Percentiles rank a stretch among this genome's conserved stretches.
These are phyloP conservation scores for Mycena epipterygia DNA, from an alignment of 768 basidiomycete species.

Conservation along the genomic window DNA sequence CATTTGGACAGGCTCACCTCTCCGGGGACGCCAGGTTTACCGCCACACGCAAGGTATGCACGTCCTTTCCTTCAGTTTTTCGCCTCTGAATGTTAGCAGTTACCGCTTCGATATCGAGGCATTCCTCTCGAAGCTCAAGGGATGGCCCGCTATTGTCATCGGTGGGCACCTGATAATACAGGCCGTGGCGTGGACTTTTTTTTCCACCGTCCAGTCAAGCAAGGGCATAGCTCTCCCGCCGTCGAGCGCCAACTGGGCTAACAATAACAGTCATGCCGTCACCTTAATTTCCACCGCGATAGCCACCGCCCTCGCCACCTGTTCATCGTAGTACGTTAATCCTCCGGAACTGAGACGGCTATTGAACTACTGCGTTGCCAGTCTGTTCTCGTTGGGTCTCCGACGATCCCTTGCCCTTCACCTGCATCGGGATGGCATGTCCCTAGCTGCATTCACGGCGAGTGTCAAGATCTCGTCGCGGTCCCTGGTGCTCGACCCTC, in stretches of 20 bases:
- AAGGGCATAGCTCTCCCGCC: neutral
- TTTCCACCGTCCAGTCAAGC: neutral
- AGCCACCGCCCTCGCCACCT: neutral
- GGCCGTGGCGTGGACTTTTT: neutral
- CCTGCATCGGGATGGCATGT: constrained; percentile 3
- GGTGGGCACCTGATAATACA: neutral
- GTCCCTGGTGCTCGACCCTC: neutral
- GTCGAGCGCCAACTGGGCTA: neutral
- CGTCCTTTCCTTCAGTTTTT: too few relatives aligned
- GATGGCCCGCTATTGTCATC: constrained; percentile 11
- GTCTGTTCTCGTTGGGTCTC: constrained; percentile 5
- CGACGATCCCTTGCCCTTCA: neutral
- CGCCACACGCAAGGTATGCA: too few relatives aligned
- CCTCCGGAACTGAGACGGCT: too few relatives aligned
- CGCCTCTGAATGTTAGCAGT: too few relatives aligned
- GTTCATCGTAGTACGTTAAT: neutral
- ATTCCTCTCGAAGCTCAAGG: neutral
- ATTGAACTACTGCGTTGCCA: too few relatives aligned
- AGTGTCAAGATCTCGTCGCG: neutral
- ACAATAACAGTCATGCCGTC: neutral
- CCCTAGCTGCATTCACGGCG: neutral
- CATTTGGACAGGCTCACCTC: too few relatives aligned
- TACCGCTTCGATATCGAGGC: too few relatives aligned
- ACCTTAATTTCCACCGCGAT: neutral
- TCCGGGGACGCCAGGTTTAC: too few relatives aligned